Evolutionary conservation across 768 basidiomycete species (phyloP).

Genomic region (Leucosporidium creatinivorum): DNA sequence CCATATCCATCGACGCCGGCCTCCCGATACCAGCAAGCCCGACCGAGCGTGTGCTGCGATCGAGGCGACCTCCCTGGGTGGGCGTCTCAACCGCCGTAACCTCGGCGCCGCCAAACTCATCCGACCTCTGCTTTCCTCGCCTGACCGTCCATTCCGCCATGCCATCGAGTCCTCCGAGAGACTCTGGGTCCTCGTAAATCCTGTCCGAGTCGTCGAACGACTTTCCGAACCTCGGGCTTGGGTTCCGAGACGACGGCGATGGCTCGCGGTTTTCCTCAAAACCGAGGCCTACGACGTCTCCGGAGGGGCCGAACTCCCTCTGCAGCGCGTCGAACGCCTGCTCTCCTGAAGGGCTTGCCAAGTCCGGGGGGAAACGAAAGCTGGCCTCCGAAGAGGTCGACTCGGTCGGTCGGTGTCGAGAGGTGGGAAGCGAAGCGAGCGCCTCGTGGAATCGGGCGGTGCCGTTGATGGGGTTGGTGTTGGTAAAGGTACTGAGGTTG

Average conservation of each 20-base stretch:
- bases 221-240: not conserved
- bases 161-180: not conserved
- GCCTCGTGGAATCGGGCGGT: not conserved
- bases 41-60: not conserved
- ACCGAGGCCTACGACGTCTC: slow-evolving; percentile 3
- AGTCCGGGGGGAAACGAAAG: slow-evolving; percentile 5
- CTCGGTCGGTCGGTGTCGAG: not conserved
- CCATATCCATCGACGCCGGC: slow-evolving; percentile 8
- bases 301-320: slow-evolving; percentile 6
- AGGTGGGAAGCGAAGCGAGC: not conserved
- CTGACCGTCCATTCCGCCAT: slow-evolving; percentile 5
- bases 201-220: not conserved
- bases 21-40: not conserved
- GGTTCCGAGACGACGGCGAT: not conserved
- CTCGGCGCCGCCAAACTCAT: not conserved
- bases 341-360: slow-evolving; percentile 2
- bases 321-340: slow-evolving; percentile 19
- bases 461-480: no score
- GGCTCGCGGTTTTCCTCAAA: not conserved
- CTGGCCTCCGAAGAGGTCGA: not conserved
- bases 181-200: not conserved
- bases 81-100: not conserved
- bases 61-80: not conserved
- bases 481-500: no score
- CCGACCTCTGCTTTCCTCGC: not conserved